These are phyloP conservation scores for Trapa bicornis DNA, from an alignment of 345 rosid genomes.

Conservation along the genomic window DNA sequence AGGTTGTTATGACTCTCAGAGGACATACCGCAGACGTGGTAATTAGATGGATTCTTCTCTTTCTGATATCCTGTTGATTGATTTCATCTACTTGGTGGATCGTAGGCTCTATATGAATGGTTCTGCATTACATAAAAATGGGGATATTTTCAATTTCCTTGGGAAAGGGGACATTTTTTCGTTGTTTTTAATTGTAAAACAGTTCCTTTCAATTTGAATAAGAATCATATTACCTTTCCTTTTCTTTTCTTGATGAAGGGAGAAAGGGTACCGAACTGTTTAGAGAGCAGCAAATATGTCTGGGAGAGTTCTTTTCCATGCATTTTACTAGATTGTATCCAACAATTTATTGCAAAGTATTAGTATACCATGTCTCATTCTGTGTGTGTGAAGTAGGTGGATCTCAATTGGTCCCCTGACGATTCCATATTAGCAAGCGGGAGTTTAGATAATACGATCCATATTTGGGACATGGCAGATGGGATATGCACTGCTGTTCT, in stretches of 20 bases:
- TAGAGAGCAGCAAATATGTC: not conserved
- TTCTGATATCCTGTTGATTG: not conserved
- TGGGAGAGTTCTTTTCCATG: not conserved
- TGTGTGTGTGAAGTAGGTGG: conserved; percentile 92
- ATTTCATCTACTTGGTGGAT: not conserved
- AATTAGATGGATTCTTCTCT: conserved; percentile 19
- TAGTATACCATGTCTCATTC: conserved; percentile 29
- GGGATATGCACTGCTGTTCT: conserved; percentile 97
- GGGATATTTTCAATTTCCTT: not conserved
- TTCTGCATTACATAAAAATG: not conserved
- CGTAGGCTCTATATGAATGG: not conserved
- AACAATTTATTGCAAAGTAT: conserved; percentile 1
- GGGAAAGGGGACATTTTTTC: not conserved
- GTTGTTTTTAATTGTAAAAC: too few relatives aligned
- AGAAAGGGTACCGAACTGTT: not conserved
- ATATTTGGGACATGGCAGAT: conserved; percentile 87
- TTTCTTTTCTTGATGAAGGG: not conserved
- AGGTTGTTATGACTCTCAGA: conserved; percentile 86
- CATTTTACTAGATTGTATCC: not conserved
- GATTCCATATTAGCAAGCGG: conserved; percentile 92
- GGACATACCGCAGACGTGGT: conserved; percentile 99
- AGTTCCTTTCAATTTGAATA: not conserved
- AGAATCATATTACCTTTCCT: not conserved
- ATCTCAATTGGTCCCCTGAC: conserved; percentile 99
- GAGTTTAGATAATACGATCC: conserved; percentile 92